Evolutionary conservation across 2,329 filamentous ascomycete genomes (phyloP).

Genomic region (Monosporascus sp.): DNA sequence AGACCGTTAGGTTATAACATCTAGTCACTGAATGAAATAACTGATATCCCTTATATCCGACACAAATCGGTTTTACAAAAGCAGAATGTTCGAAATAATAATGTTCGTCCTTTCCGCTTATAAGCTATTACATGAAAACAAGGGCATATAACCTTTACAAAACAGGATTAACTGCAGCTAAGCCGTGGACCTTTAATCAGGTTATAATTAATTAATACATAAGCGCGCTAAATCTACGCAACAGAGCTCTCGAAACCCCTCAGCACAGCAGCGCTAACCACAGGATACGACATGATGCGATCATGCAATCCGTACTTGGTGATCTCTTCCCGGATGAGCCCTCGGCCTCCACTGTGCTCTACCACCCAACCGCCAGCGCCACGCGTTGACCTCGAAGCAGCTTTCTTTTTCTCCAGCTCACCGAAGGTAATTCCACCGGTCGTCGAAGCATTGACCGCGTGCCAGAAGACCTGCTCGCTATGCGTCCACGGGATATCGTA

Average conservation of each 20-base stretch:
- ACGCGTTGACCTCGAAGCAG: slow-evolving; percentile 29
- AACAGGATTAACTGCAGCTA: no score
- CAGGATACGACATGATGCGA: slow-evolving; percentile 51
- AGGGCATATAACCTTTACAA: no score
- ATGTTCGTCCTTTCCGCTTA: no score
- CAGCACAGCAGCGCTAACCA: slow-evolving; percentile 46
- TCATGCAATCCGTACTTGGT: slow-evolving; percentile 53
- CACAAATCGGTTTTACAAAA: no score
- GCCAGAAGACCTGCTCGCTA: slow-evolving; percentile 46
- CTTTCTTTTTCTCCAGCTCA: slow-evolving; percentile 41
- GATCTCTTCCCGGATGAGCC: slow-evolving; percentile 49
- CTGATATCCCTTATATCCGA: no score
- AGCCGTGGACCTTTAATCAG: no score
- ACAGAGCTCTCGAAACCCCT: slow-evolving; percentile 32
- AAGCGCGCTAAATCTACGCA: not conserved
- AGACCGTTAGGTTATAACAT: no score
- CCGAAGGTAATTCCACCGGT: slow-evolving; percentile 33
- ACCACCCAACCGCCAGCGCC: slow-evolving; percentile 46
- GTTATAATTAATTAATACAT: no score
- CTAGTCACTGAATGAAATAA: no score
- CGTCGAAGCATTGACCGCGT: slow-evolving; percentile 46
- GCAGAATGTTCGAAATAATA: no score
- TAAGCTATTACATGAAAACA: no score
- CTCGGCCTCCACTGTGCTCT: slow-evolving; percentile 40
- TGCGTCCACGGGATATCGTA: slow-evolving; percentile 46